phyloP scores from a whole-genome alignment of 495 filamentous ascomycete genomes.

The Penicillium lagena region DNA sequence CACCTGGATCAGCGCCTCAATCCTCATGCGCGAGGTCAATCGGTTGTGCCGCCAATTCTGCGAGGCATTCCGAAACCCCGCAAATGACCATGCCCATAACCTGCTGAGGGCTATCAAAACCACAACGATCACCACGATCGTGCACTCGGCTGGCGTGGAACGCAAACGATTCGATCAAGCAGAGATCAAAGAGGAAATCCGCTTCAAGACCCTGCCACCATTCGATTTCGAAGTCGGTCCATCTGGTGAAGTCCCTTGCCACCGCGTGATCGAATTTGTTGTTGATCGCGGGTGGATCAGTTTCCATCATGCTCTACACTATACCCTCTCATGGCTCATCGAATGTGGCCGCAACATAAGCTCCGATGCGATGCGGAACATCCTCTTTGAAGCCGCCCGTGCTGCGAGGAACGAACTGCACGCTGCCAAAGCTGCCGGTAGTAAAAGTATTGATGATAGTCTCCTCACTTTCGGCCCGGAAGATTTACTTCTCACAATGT shows the following conservation, averaged over 20 bases:
- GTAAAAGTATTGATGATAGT: conserved; percentile 9
- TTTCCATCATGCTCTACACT: conserved; percentile 96
- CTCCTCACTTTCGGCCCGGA: conserved; percentile 42
- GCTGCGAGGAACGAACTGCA: conserved; percentile 25
- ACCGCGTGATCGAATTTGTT: conserved; percentile 74
- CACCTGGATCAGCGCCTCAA: conserved; percentile 91
- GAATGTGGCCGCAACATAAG: conserved; percentile 79
- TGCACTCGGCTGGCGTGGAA: conserved; percentile 85
- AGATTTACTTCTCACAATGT: conserved; percentile 78
- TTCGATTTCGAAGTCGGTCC: conserved; percentile 71
- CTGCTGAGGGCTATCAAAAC: conserved; percentile 68
- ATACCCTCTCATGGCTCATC: conserved; percentile 94
- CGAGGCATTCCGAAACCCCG: conserved; percentile 70
- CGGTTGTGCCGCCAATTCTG: conserved; percentile 81
- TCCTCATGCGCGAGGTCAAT: conserved; percentile 93
- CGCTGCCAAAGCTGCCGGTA: conserved; percentile 5
- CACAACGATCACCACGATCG: conserved; percentile 68
- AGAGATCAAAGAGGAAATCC: conserved; percentile 77
- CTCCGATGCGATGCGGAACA: conserved; percentile 52
- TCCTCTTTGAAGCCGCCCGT: conserved; percentile 53
- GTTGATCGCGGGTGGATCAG: conserved; percentile 88
- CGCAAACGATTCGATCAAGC: conserved; percentile 77
- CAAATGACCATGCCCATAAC: conserved; percentile 50
- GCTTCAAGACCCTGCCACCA: conserved; percentile 67
- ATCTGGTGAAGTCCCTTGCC: conserved; percentile 28